Evolutionary conservation across 75 land plant genomes (phyloP).

Genomic region (Chamaecyparis obtusa): DNA sequence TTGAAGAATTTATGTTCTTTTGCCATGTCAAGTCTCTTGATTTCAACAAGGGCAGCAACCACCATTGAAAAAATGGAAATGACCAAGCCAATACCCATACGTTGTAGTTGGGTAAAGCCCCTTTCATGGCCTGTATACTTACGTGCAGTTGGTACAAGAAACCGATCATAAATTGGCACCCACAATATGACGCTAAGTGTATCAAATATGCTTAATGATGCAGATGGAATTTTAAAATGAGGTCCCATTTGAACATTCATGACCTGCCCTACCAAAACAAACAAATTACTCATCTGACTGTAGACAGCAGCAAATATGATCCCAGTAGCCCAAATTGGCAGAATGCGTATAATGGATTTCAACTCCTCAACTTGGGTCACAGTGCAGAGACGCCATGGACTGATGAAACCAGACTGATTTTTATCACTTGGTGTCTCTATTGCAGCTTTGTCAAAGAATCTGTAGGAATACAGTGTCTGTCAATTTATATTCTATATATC

Average conservation of each 20-base stretch:
- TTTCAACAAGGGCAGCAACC: constrained; percentile 54
- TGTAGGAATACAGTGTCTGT: background rate
- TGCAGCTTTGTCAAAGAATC: constrained; percentile 59
- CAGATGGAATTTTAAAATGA: constrained; percentile 49
- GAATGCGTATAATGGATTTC: constrained; percentile 42
- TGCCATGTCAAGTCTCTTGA: constrained; percentile 34
- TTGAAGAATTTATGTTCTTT: constrained; percentile 15
- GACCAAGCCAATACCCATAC: constrained; percentile 63
- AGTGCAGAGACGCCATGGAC: constrained; percentile 56
- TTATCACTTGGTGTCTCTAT: constrained; percentile 23
- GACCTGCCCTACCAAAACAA: constrained; percentile 51
- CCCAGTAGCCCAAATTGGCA: constrained; percentile 53
- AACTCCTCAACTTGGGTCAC: constrained; percentile 77
- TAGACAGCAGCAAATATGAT: constrained; percentile 51
- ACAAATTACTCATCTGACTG: constrained; percentile 47
- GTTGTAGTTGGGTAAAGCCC: constrained; percentile 57
- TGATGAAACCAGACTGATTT: background rate
- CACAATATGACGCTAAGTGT: constrained; percentile 47
- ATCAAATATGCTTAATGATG: constrained; percentile 46
- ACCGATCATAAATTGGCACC: constrained; percentile 50
- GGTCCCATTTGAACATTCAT: constrained; percentile 45
- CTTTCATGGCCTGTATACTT: constrained; percentile 26
- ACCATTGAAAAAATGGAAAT: constrained; percentile 48
- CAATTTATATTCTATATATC: background rate
- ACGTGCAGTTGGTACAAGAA: constrained; percentile 38